Evolutionary conservation across 345 rosid species (phyloP), one percentile per base, ranked within the genome.

Genomic region (Carallia brachiata): DNA sequence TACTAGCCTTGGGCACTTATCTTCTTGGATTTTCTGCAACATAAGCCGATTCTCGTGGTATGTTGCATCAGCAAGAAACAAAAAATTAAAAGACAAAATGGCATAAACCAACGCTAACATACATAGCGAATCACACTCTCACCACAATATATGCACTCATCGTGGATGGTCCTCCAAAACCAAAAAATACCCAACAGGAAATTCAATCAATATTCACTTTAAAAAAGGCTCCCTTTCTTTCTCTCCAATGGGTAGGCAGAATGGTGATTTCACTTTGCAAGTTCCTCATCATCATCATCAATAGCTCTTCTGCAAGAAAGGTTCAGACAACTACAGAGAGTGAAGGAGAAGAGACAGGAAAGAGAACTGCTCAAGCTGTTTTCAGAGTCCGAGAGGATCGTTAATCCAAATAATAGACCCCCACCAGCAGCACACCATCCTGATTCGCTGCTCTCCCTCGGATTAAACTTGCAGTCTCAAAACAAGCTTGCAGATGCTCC

Each of bases 201-300:
- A 44, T 19, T 23, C 64, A 44, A 17, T 30, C 4, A 19, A 4
- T 7, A 54, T 6, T 6, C 37, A 12, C 28, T 48, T 12, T 18
- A 12, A 27, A 30, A 13, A 31, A 8, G 27, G 13, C 30, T 1
- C 19, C 39, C 23, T 0, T 28, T 15, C 60, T 30, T 15, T 60
- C 61, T 37, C 65, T 36, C 19, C 17, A 31, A 89, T 87, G 94
- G 83, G 89, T 44, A 84, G 82, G 80, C 75, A 84, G 73, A 76
- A 75, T 58, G 71, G 77, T 37, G 82, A 85, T 61, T 65, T 87
- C 39, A 73, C 79, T 10, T 48, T 68, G 85, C 64, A 36, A 80
- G 52, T 65, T 85, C 96, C 61, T 89, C 96, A 8, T 85, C 96
- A 62, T 89, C 96, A 18, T 85, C 96, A 62, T 89, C 96, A 18